phyloP scores from a whole-genome alignment of 352 stramenopile species.

The Pythium grandisporangium region DNA sequence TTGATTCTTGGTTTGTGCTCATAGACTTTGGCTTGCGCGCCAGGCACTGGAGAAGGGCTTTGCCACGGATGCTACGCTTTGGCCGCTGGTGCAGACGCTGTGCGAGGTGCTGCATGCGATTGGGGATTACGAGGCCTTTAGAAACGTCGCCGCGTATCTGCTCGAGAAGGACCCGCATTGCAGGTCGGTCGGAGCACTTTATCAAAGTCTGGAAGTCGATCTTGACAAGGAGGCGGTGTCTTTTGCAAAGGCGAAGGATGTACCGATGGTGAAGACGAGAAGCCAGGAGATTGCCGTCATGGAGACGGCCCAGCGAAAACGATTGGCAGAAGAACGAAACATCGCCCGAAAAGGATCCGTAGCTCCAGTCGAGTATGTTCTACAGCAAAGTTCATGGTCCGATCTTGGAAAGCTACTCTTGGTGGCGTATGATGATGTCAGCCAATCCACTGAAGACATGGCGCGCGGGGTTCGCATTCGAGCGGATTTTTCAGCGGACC shows the following conservation, averaged over 20 bases:
- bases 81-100: slow-evolving; percentile 44
- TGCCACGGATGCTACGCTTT: slow-evolving; percentile 47
- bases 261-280: slow-evolving; percentile 8
- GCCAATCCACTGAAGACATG: slow-evolving; percentile 15
- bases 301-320: not conserved
- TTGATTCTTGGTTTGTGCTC: not conserved
- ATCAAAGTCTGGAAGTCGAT: too few species aligned
- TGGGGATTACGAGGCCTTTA: slow-evolving; percentile 37
- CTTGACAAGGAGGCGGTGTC: too few species aligned
- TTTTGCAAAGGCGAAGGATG: too few species aligned
- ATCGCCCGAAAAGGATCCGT: not conserved
- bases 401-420: slow-evolving; percentile 47
- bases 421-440: slow-evolving; percentile 48
- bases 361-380: slow-evolving; percentile 23
- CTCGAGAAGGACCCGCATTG: slow-evolving; percentile 31
- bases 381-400: slow-evolving; percentile 37
- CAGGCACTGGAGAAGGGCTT: slow-evolving; percentile 47
- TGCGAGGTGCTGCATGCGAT: slow-evolving; percentile 51
- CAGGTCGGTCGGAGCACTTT: too few species aligned
- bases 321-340: not conserved
- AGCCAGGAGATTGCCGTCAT: not conserved
- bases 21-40: slow-evolving; percentile 49
- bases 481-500: slow-evolving; percentile 8
- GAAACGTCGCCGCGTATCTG: slow-evolving; percentile 33
- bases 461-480: not conserved